phyloP scores from a whole-genome alignment of 495 filamentous ascomycete species.

The Paragyromitra xinjiangensis region DNA sequence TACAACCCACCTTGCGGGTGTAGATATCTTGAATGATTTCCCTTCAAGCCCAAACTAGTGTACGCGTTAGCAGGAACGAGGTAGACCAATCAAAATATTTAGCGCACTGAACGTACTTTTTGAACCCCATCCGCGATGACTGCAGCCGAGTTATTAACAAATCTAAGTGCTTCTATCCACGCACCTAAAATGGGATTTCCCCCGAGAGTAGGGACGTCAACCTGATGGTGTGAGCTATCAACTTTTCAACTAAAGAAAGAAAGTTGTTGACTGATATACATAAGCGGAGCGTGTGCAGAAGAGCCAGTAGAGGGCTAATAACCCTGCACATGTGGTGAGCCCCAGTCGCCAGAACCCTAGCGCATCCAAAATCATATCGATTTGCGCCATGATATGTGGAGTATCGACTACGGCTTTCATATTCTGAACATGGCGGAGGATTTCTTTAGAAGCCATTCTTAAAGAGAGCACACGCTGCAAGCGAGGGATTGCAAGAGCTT shows the following conservation, averaged over 20 bases:
- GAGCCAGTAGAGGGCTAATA: slow-evolving; percentile 1
- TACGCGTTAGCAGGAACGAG: neutral
- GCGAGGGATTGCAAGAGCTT: neutral
- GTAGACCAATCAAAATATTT: neutral
- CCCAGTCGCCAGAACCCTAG: neutral
- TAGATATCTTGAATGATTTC: slow-evolving; percentile 43
- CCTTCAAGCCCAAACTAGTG: slow-evolving; percentile 14
- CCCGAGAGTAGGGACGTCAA: slow-evolving; percentile 10
- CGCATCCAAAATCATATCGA: too few relatives aligned
- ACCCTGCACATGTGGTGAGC: neutral
- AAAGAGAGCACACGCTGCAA: neutral
- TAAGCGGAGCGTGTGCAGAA: neutral
- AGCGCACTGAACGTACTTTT: slow-evolving; percentile 17
- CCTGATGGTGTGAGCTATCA: slow-evolving; percentile 12
- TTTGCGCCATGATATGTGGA: neutral
- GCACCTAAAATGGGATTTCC: slow-evolving; percentile 4
- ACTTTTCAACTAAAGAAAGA: neutral
- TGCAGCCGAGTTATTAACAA: slow-evolving; percentile 34
- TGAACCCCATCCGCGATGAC: slow-evolving; percentile 37
- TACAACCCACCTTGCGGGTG: slow-evolving; percentile 20
- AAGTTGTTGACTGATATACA: neutral
- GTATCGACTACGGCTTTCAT: neutral
- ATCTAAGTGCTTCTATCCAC: slow-evolving; percentile 40
- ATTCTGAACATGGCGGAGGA: neutral
- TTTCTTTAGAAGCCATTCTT: neutral